Base-by-base conservation (phyloP, 495 filamentous ascomycete genomes). In the Arthonia radiata region DNA sequence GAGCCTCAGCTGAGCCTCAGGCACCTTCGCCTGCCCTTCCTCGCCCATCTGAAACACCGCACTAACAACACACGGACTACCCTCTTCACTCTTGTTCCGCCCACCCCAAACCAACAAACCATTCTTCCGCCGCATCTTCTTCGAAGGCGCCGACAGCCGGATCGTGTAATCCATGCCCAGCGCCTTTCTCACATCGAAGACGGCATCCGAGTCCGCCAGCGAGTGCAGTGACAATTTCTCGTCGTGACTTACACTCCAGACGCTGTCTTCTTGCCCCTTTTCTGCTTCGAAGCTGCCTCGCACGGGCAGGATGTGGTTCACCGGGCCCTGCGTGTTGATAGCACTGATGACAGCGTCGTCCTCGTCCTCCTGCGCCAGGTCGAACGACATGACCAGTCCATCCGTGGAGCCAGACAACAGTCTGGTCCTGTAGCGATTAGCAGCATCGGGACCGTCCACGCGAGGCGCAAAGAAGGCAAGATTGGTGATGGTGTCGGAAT, bases 361-460 rank as follows among this genome's bases (percentile, higher is more conserved):
- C 41, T 89, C 79, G 38, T 82, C 78, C 14, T 60, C 41, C 19
- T 78, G 61, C 12, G 52, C 56, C 9, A 62, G 70, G 43, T 93
- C 67, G 49, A 74, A 89, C 25, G 91, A 52, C 39, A 81, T 90
- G 29, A 93, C 59, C 0, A 93, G 62, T 9, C 76, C 76, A 52
- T 97, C 86, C n/a, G 80, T 92, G 28, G 75, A 81, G 32, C 79
- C 80, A 17, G 78, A 81, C 12, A 91, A 57, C 9, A 93, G 57
- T 70, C 48, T 82, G 71, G 39, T 73, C 79, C 47, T 67, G 60
- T 7, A 89, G 57, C 60, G 74, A 46, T 31, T 35, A 22, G 33
- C 27, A 10, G 5, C 23, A 7, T 16, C 13, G 16, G 14, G 15
- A 18, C 22, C 9, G 8, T 13, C 25, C 17, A 17, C 13, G 1